phyloP scores from a whole-genome alignment of 2,329 filamentous ascomycete genomes.

The Coniella lustricola region DNA sequence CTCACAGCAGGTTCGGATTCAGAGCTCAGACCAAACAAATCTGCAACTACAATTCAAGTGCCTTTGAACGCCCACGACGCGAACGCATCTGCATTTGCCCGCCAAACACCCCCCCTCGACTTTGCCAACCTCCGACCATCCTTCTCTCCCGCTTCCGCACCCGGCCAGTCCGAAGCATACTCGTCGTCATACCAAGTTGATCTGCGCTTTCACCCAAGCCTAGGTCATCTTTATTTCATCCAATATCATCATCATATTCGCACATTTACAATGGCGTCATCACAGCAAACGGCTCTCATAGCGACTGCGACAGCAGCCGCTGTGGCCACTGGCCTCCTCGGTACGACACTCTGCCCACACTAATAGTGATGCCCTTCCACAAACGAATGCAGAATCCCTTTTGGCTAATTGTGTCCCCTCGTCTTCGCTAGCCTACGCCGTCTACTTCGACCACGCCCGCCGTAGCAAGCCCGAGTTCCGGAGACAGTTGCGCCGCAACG shows the following conservation, averaged over 20 bases:
- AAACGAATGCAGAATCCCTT: neutral
- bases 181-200: too few species aligned
- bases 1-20: slow-evolving; percentile 1
- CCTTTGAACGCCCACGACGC: neutral
- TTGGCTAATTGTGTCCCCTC: slow-evolving; percentile 17
- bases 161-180: too few species aligned
- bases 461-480: slow-evolving; percentile 59
- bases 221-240: slow-evolving; percentile 15
- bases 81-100: neutral
- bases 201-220: neutral
- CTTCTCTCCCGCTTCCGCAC: neutral
- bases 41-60: neutral
- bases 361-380: neutral
- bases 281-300: slow-evolving; percentile 47
- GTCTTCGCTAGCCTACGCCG: slow-evolving; percentile 47
- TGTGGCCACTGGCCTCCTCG: slow-evolving; percentile 51
- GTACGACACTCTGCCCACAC: slow-evolving; percentile 33
- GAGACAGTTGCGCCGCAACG: slow-evolving; percentile 64
- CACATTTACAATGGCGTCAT: slow-evolving; percentile 49
- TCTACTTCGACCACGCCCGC: slow-evolving; percentile 63
- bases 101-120: neutral
- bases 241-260: slow-evolving; percentile 29
- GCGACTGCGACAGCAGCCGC: slow-evolving; percentile 57
- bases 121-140: neutral
- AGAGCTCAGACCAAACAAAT: slow-evolving; percentile 1